Conservation (phyloP, 129 eudicot species). For the Cynara cardunculus region DNA sequence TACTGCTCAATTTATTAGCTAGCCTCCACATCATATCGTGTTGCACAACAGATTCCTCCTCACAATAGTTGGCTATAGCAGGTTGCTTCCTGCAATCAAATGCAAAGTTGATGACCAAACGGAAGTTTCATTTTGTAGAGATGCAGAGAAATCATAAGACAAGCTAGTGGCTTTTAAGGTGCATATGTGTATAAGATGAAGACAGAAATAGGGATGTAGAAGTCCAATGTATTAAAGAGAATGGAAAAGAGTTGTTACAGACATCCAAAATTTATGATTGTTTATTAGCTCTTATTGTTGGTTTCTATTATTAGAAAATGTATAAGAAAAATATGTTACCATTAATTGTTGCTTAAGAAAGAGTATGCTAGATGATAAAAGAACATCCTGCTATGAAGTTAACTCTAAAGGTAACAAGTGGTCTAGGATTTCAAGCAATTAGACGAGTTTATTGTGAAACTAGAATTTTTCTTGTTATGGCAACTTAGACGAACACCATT, state of each 20-base stretch:
- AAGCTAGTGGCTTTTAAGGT: not conserved
- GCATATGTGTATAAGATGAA: too few relatives aligned
- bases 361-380: not conserved
- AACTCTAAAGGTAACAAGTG: not conserved
- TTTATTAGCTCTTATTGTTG: not conserved
- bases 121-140: not conserved
- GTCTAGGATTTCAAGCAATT: not conserved
- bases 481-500: not conserved
- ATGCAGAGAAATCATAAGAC: not conserved
- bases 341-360: too few relatives aligned
- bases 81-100: conserved; percentile 29
- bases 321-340: not conserved
- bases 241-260: not conserved
- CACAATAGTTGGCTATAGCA: conserved; percentile 19
- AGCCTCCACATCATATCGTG: conserved; percentile 45
- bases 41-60: conserved; percentile 39
- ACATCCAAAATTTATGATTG: not conserved
- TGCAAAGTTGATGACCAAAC: not conserved
- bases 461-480: not conserved
- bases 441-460: not conserved
- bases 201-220: not conserved
- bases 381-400: not conserved
- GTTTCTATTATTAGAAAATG: not conserved
- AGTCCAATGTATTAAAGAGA: not conserved
- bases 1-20: conserved; percentile 20